phyloP scores from a whole-genome alignment of 2,329 filamentous ascomycete species.

The Curvularia sp. region DNA sequence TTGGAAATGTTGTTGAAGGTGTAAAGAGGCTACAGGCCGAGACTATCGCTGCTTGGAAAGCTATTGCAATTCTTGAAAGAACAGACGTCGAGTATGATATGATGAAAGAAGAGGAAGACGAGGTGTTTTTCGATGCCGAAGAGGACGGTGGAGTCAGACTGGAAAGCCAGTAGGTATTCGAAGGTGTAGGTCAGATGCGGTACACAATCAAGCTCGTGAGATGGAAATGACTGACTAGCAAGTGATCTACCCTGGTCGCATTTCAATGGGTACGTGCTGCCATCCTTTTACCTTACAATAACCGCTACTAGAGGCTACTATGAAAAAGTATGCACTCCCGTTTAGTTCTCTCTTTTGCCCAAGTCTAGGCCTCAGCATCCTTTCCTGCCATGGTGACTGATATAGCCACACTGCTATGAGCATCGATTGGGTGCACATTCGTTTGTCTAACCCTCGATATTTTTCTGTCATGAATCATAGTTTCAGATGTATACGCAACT shows the following conservation, averaged over 20 bases:
- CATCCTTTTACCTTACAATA: not conserved
- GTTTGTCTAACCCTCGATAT: not conserved
- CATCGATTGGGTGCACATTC: not conserved
- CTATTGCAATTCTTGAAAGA: slow-evolving; percentile 33
- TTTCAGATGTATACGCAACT: not conserved
- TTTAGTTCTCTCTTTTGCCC: no score
- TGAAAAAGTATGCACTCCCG: no score
- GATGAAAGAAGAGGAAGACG: slow-evolving; percentile 21
- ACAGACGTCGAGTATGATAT: not conserved
- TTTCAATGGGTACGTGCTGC: not conserved
- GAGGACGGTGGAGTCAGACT: slow-evolving; percentile 20
- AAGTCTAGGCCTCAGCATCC: not conserved
- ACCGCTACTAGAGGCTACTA: not conserved
- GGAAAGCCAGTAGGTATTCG: slow-evolving; percentile 1
- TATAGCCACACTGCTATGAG: not conserved
- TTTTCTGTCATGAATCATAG: not conserved
- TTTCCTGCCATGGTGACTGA: not conserved
- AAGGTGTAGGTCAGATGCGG: not conserved
- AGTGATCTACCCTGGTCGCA: not conserved
- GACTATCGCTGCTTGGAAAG: slow-evolving; percentile 50
- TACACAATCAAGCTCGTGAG: not conserved
- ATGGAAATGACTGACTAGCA: not conserved
- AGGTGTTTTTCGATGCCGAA: slow-evolving; percentile 30
- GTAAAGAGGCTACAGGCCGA: slow-evolving; percentile 49
- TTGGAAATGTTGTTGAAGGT: slow-evolving; percentile 46